Evolutionary conservation across 495 filamentous ascomycete species (phyloP).

Genomic region (Lasiosphaeris hirsuta): DNA sequence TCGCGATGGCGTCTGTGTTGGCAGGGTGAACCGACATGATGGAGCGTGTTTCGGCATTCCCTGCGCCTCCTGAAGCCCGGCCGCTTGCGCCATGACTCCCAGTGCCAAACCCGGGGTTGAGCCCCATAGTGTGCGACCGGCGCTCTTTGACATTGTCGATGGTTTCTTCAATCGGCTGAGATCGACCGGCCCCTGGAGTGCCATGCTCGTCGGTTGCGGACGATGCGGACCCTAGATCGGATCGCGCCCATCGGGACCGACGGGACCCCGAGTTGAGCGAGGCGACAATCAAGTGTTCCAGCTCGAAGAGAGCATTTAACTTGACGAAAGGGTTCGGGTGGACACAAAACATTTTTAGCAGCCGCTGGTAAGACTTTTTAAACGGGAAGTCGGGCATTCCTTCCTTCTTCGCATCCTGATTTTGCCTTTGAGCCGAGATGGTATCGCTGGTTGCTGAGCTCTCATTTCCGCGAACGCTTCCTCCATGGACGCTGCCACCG

Average conservation of each 20-base stretch:
- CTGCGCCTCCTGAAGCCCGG: conserved; percentile 21
- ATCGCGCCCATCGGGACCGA: conserved; percentile 33
- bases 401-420: conserved; percentile 36
- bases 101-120: conserved; percentile 24
- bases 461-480: conserved; percentile 35
- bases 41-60: conserved; percentile 41
- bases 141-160: conserved; percentile 68
- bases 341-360: conserved; percentile 82
- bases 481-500: conserved; percentile 28
- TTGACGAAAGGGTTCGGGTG: conserved; percentile 87
- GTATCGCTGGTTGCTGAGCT: conserved; percentile 43
- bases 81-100: conserved; percentile 29
- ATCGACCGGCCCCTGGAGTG: conserved; percentile 13
- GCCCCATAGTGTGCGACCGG: conserved; percentile 54
- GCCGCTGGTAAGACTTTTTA: conserved; percentile 67
- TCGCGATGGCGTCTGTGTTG: conserved; percentile 73
- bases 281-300: conserved; percentile 76
- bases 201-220: conserved; percentile 32
- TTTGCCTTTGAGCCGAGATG: conserved; percentile 29
- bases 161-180: conserved; percentile 57
- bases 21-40: conserved; percentile 39
- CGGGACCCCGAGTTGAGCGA: conserved; percentile 56
- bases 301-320: conserved; percentile 76
- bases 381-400: conserved; percentile 64
- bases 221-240: conserved; percentile 33